Conservation (phyloP, 2,329 filamentous ascomycete species). For the Xylariales sp. region DNA sequence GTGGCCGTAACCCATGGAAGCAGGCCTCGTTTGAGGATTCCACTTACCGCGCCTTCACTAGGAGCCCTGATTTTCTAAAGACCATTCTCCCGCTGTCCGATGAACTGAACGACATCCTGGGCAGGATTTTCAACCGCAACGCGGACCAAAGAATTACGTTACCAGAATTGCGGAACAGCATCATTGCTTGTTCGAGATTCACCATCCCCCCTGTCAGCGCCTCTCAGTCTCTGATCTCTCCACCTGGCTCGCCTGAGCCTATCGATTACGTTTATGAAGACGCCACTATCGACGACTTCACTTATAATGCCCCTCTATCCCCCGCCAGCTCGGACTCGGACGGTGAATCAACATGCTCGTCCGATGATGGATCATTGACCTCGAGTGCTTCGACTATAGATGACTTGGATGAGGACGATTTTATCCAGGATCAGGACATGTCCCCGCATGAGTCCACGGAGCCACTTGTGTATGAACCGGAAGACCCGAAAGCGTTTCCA, state of each 20-base stretch:
- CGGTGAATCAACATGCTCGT: constrained; percentile 39
- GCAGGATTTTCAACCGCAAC: constrained; percentile 81
- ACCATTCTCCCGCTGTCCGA: constrained; percentile 87
- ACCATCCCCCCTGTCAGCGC: constrained; percentile 43
- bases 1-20: constrained; percentile 98
- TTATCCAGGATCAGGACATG: constrained; percentile 39
- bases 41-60: constrained; percentile 86
- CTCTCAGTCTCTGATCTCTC: constrained; percentile 31
- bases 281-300: constrained; percentile 39
- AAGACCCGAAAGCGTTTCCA: constrained; percentile 39
- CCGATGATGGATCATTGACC: constrained; percentile 51
- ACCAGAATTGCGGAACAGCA: constrained; percentile 70
- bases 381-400: constrained; percentile 51
- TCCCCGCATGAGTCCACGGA: constrained; percentile 28
- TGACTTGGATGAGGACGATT: constrained; percentile 45
- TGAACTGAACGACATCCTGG: constrained; percentile 83
- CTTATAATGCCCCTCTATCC: constrained; percentile 41
- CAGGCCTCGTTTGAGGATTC: constrained; percentile 89
- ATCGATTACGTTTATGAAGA: constrained; percentile 46
- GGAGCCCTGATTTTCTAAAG: constrained; percentile 81
- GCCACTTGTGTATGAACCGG: constrained; percentile 39
- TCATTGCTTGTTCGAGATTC: constrained; percentile 71
- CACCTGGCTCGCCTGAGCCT: constrained; percentile 39
- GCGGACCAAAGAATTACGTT: constrained; percentile 79
- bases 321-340: constrained; percentile 43